Base-by-base conservation (phyloP, 257 asterid species). In the Solanum chiquidenum region DNA sequence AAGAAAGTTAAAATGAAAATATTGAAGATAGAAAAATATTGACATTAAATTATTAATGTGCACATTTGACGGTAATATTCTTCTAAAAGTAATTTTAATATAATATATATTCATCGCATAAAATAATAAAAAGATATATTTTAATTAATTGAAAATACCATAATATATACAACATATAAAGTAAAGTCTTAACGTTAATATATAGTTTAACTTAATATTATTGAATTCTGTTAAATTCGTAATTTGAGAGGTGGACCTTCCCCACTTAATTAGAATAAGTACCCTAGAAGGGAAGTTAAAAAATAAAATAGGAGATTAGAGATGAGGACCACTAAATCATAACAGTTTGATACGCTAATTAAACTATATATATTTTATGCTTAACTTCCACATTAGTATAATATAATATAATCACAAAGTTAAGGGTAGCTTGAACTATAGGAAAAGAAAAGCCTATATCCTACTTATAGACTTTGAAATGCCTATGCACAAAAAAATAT, bases 261-360 rank as follows among this genome's bases (percentile, higher is more conserved):
- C 7, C 1, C 10, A 9, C 25, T 13, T 25, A 52, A 2, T 55
- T 55, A 55, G 37, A 25, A 10, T n/a, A n/a, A 16, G 38, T 80
- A 80, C 40, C 64, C 85, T 44, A 27, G 27, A 8, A 44, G 2
- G 25, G 69, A 49, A 49, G 68, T 80, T 80, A 46, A 80, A 80
- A 80, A 49, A 80, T 44, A 7, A 80, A 80, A 49, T 16, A 27
- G 69, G 86, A 64, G 90, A 64, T 31, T 86, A 52, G 86, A 85
- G 38, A 74, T 37, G 14, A 91, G 94, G 96, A 91, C 96, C 96
- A 93, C 94, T 76, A 83, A 92, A 93, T 92, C 94, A 92, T 90
- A 90, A 88, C 84, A 91, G 88, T 87, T 86, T 87, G 92, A 90
- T 89, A 87, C 83, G 86, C 76, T 60, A 85, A 91, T 88, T 86